These are phyloP conservation scores for Zizania palustris DNA, from an alignment of 202 grass and related monocot species.

Conservation along the genomic window DNA sequence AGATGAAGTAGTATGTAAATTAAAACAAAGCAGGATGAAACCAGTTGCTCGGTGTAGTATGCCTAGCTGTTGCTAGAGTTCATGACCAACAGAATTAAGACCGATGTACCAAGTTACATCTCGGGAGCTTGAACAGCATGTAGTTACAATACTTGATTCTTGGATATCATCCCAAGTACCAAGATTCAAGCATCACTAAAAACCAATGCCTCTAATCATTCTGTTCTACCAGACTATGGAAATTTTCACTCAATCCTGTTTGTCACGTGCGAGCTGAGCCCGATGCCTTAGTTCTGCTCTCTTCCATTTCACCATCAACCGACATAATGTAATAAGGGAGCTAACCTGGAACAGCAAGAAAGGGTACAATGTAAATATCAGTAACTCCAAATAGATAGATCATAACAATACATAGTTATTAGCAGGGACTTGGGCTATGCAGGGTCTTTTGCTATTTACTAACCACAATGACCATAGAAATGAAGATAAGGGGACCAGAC, in stretches of 20 bases:
- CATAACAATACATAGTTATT: constrained; percentile 1
- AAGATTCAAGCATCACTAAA: neutral
- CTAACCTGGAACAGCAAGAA: constrained; percentile 56
- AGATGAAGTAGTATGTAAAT: too few species aligned
- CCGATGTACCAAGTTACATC: neutral
- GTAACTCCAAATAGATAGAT: neutral
- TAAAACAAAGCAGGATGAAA: constrained; percentile 17
- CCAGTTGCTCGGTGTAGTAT: neutral
- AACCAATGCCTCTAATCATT: constrained; percentile 1
- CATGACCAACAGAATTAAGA: neutral
- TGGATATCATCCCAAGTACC: neutral
- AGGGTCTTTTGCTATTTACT: constrained; percentile 55
- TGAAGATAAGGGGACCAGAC: constrained; percentile 84
- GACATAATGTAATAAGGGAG: constrained; percentile 68
- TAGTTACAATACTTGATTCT: constrained; percentile 20
- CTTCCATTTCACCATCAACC: constrained; percentile 85
- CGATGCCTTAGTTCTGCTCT: constrained; percentile 76
- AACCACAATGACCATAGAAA: constrained; percentile 76
- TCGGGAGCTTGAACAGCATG: neutral
- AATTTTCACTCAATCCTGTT: constrained; percentile 54
- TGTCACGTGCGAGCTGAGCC: constrained; percentile 54
- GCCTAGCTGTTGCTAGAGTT: neutral
- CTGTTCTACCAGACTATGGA: neutral
- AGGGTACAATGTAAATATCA: constrained; percentile 16
- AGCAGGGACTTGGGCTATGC: neutral